Evolutionary conservation across 257 asterid genomes (phyloP), one percentile per base, ranked within the genome.

Genomic region (Penstemon eatonii): DNA sequence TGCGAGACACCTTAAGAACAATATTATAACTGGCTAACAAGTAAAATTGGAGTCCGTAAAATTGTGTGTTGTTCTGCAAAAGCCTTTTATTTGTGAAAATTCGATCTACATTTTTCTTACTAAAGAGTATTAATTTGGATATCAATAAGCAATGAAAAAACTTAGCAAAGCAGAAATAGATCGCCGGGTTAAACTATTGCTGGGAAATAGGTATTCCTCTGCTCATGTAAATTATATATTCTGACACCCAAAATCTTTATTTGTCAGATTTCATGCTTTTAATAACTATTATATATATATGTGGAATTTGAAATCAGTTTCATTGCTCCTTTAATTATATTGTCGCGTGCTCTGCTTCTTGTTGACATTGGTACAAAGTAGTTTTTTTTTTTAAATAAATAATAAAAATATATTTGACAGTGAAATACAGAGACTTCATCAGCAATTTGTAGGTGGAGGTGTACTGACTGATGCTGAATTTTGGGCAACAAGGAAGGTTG

Each of bases 401-500:
- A 69, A 82, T 81, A 68, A 79, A 74, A 75, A 78, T 81, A 67
- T 81, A 58, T 78, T 54, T 85, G 89, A 84, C 97, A 94, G 99
- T 57, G 96, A 91, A 79, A 76, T 91, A 75, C 96, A 89, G 87
- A 85, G 78, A 77, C 91, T 87, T 69, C 97, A 91, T 89, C 89
- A 83, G 88, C 87, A 91, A 74, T 79, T 94, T 69, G 97, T 94
- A 62, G 84, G 78, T 75, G 92, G 85, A 73, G 89, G 92, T 68
- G 81, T 80, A 71, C 82, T 94, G 73, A 81, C 96, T 15, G 99
- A 94, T 75, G 96, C 87, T 70, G 99, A 94, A 76, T 94, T 94
- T 81, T 94, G 97, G 99, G 96, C 99, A 3, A 79, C 96, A 11
- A 82, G 96, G 79, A 91, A 94, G 99, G 99, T 89, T 25, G 33